These are phyloP conservation scores for Pseudogymnoascus sp. DNA, from an alignment of 2,329 filamentous ascomycete genomes.

Conservation along the genomic window DNA sequence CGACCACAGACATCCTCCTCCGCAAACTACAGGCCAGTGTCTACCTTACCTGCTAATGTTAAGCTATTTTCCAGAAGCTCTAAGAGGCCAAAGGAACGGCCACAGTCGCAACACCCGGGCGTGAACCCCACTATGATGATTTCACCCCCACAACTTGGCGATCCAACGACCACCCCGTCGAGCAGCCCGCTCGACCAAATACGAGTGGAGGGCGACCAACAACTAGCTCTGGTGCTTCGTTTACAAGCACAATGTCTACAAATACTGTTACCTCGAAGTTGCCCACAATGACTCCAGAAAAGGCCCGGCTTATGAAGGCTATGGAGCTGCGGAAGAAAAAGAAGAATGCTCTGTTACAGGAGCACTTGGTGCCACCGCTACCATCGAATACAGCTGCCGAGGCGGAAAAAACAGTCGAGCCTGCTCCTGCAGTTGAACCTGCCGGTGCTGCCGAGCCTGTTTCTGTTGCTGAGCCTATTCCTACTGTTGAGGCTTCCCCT, in stretches of 20 bases:
- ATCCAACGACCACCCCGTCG: slow-evolving; percentile 21
- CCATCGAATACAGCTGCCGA: background rate
- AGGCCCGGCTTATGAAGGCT: slow-evolving; percentile 87
- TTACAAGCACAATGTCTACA: slow-evolving; percentile 20
- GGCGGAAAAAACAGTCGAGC: background rate
- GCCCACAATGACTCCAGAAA: slow-evolving; percentile 72
- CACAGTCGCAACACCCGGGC: slow-evolving; percentile 33
- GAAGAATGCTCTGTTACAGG: slow-evolving; percentile 35
- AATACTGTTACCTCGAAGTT: slow-evolving; percentile 26
- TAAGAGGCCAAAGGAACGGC: slow-evolving; percentile 42
- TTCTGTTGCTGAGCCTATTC: background rate
- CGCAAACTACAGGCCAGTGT: slow-evolving; percentile 62
- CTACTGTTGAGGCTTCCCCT: background rate
- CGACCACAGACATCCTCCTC: slow-evolving; percentile 52
- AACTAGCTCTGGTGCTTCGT: slow-evolving; percentile 24
- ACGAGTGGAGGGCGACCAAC: slow-evolving; percentile 30
- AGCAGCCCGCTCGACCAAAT: slow-evolving; percentile 20
- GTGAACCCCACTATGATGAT: slow-evolving; percentile 25
- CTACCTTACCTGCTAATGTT: slow-evolving; percentile 73
- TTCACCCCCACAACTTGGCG: slow-evolving; percentile 23
- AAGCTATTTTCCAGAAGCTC: slow-evolving; percentile 58
- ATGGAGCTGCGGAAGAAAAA: slow-evolving; percentile 84
- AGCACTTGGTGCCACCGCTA: background rate
- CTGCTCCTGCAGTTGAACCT: background rate
- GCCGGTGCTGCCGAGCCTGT: background rate